These are phyloP conservation scores for Leccinum broughii DNA, from an alignment of 768 basidiomycete genomes.

Conservation along the genomic window DNA sequence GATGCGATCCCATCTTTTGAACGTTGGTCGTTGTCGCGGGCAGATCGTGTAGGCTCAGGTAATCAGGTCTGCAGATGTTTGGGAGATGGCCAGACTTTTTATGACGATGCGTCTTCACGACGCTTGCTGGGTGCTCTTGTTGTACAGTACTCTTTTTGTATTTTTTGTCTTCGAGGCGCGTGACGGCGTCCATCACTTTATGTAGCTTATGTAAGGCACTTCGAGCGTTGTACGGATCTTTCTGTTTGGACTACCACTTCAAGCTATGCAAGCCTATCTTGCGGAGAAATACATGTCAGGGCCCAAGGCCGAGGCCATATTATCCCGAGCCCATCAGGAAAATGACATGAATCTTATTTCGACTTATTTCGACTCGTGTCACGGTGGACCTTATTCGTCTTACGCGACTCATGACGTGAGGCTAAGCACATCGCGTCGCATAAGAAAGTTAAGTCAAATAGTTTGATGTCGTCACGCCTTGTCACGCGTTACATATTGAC, in stretches of 20 bases:
- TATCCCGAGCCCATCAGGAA: constrained; percentile 49
- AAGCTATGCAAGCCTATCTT: constrained; percentile 73
- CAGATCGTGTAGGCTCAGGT: neutral
- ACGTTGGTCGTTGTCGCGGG: neutral
- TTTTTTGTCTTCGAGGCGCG: neutral
- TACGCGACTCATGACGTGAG: too few relatives aligned
- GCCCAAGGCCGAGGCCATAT: constrained; percentile 92
- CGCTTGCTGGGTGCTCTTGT: neutral
- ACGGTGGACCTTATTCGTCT: too few relatives aligned
- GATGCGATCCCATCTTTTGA: neutral
- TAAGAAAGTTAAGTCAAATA: too few relatives aligned
- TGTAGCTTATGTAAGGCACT: constrained; percentile 8
- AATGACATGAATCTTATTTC: too few relatives aligned
- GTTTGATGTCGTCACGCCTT: too few relatives aligned
- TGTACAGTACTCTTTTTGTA: neutral
- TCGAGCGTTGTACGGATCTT: neutral
- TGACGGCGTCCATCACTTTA: too few relatives aligned
- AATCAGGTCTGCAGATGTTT: neutral
- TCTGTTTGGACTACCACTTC: neutral
- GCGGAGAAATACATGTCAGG: constrained; percentile 96
- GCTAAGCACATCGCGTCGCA: too few relatives aligned
- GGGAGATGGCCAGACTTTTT: neutral
- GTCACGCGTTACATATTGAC: too few relatives aligned
- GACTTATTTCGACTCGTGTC: too few relatives aligned
- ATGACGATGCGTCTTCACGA: neutral